Percentiles rank a stretch among this genome's conserved stretches.
Conservation (phyloP, 192 early-diverging fungal species). For the Podila epicladia region DNA sequence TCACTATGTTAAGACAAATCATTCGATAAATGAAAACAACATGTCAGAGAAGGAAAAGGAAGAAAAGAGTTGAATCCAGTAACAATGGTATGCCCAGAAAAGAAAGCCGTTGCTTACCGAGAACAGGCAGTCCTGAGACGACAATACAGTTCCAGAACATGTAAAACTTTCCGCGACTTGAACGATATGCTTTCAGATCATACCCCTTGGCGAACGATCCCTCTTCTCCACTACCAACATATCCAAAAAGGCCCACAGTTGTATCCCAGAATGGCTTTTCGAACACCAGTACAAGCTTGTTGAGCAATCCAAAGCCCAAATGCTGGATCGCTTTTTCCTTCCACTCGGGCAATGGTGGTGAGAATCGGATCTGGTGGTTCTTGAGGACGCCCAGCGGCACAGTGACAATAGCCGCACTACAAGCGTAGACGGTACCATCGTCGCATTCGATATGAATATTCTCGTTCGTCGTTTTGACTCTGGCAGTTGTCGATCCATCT, state of each 20-base stretch:
- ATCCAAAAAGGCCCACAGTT: slow-evolving; percentile 27
- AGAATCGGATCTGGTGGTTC: slow-evolving; percentile 30
- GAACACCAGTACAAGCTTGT: slow-evolving; percentile 44
- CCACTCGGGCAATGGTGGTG: slow-evolving; percentile 29
- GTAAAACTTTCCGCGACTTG: slow-evolving; percentile 45
- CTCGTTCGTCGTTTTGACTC: neutral
- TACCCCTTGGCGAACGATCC: slow-evolving; percentile 1
- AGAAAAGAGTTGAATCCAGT: too few species aligned
- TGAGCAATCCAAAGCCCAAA: slow-evolving; percentile 43
- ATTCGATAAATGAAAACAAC: neutral
- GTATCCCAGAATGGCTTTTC: slow-evolving; percentile 41
- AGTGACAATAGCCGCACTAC: slow-evolving; percentile 28
- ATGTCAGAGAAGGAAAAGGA: too few species aligned
- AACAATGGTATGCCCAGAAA: too few species aligned
- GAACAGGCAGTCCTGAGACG: slow-evolving; percentile 29
- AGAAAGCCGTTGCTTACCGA: slow-evolving; percentile 6
- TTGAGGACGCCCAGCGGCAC: slow-evolving; percentile 53
- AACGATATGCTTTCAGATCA: slow-evolving; percentile 29
- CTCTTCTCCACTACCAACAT: slow-evolving; percentile 26
- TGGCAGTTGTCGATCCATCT: neutral
- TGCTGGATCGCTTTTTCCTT: slow-evolving; percentile 36
- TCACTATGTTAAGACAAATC: slow-evolving; percentile 7
- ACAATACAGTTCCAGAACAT: slow-evolving; percentile 47
- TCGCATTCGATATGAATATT: slow-evolving; percentile 28
- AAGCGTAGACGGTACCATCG: slow-evolving; percentile 15